A percentile compares a stretch with the other conserved stretches of the same genome.
Evolutionary conservation across 139 green algal genomes (phyloP).

Genomic region (Chlorella vulgaris): DNA sequence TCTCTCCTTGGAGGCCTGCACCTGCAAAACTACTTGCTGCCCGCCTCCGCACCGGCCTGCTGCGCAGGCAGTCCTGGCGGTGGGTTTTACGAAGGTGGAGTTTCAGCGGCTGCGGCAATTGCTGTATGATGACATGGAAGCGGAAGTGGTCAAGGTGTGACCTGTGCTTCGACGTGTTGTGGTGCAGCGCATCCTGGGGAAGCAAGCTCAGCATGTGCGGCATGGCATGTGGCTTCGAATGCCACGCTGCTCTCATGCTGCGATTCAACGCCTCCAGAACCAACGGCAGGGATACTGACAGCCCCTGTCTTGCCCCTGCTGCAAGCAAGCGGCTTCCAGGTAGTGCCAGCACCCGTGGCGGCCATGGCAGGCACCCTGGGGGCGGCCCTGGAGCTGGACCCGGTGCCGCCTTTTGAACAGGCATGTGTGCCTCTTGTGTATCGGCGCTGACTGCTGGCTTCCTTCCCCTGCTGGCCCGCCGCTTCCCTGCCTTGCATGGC

Average conservation of each 20-base stretch:
- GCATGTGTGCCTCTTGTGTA: too few relatives aligned
- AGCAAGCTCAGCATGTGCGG: background rate
- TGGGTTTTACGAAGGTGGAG: constrained; percentile 17
- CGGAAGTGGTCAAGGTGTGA: constrained; percentile 16
- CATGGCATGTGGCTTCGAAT: background rate
- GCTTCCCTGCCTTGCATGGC: background rate
- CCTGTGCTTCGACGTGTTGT: background rate
- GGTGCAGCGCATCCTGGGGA: background rate
- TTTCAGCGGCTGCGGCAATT: constrained; percentile 25
- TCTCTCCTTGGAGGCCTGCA: background rate
- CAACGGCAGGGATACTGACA: background rate
- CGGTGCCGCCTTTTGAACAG: constrained; percentile 1
- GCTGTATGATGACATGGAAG: constrained; percentile 24
- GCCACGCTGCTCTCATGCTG: too few relatives aligned
- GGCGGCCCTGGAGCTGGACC: constrained; percentile 6
- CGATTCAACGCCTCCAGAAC: background rate
- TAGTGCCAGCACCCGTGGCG: background rate
- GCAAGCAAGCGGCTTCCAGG: constrained; percentile 7
- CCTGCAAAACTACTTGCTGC: background rate
- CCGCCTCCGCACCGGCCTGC: background rate
- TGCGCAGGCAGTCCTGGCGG: constrained; percentile 6
- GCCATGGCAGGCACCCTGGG: constrained; percentile 19
- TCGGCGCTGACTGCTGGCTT: too few relatives aligned
- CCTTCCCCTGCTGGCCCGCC: too few relatives aligned
- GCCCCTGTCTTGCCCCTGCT: background rate